Evolutionary conservation across 305 asterid species (phyloP).

Genomic region (Andrographis paniculata): DNA sequence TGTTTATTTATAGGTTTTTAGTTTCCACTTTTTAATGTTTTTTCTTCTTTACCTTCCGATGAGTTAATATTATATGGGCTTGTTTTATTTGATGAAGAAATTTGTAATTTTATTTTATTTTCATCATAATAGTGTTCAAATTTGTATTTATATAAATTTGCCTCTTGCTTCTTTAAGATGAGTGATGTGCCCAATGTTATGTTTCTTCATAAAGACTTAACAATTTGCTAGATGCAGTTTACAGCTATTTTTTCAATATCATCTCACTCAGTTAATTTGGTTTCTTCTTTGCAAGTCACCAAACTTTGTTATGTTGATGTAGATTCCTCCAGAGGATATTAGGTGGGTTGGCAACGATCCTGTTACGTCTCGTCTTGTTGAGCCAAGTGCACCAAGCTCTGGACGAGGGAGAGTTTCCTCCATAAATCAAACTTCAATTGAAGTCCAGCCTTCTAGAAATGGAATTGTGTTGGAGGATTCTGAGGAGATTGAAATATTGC

Average conservation of each 20-base stretch:
- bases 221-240: no score
- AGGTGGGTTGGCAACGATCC: constrained; percentile 90
- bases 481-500: constrained; percentile 73
- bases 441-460: constrained; percentile 43
- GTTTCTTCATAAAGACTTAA: no score
- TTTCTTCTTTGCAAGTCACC: constrained; percentile 5
- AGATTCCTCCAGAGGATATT: constrained; percentile 78
- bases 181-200: no score
- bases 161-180: no score
- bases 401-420: constrained; percentile 49
- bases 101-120: no score
- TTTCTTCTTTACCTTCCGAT: no score
- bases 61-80: no score
- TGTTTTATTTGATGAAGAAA: no score
- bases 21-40: no score
- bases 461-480: constrained; percentile 34
- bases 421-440: constrained; percentile 38
- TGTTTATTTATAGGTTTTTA: no score
- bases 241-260: background rate
- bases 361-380: constrained; percentile 45
- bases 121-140: no score
- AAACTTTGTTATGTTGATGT: constrained; percentile 21
- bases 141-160: no score
- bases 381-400: constrained; percentile 32
- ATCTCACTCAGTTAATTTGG: constrained; percentile 6